A percentile compares a stretch with the other conserved stretches of the same genome.
Conservation (phyloP, 768 basidiomycete genomes). For the Kwoniella botswanensis region DNA sequence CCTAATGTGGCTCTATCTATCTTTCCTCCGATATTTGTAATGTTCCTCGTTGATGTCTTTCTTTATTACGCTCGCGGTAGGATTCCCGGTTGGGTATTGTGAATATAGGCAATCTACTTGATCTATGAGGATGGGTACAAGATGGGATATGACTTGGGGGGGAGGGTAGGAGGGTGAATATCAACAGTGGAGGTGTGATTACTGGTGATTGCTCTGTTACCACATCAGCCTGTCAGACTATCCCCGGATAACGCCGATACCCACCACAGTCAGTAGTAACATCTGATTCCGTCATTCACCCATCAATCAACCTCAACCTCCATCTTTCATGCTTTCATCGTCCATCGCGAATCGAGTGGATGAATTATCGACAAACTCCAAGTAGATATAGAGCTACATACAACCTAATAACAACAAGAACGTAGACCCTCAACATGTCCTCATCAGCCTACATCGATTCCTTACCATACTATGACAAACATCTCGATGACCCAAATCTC, state of each 20-base stretch:
- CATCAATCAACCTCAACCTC: background rate
- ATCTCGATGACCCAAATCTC: constrained; percentile 69
- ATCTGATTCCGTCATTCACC: constrained; percentile 14
- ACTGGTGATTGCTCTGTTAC: background rate
- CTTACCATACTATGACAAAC: constrained; percentile 92
- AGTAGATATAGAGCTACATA: background rate
- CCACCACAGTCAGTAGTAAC: no score
- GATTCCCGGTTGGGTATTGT: no score
- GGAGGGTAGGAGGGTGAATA: background rate
- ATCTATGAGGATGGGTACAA: no score
- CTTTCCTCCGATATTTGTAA: no score
- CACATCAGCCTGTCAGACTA: constrained; percentile 2
- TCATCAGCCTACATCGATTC: constrained; percentile 67
- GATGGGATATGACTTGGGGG: background rate
- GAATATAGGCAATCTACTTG: no score
- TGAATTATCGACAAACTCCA: background rate
- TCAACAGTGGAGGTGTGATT: constrained; percentile 13
- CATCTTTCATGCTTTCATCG: background rate
- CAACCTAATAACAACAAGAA: background rate
- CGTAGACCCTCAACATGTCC: constrained; percentile 27
- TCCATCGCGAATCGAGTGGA: background rate
- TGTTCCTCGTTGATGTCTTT: no score
- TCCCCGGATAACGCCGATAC: constrained; percentile 34
- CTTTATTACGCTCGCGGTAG: no score
- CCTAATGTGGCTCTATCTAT: no score